phyloP scores from a whole-genome alignment of 352 stramenopile genomes.

The Globisporangium orthogonon region DNA sequence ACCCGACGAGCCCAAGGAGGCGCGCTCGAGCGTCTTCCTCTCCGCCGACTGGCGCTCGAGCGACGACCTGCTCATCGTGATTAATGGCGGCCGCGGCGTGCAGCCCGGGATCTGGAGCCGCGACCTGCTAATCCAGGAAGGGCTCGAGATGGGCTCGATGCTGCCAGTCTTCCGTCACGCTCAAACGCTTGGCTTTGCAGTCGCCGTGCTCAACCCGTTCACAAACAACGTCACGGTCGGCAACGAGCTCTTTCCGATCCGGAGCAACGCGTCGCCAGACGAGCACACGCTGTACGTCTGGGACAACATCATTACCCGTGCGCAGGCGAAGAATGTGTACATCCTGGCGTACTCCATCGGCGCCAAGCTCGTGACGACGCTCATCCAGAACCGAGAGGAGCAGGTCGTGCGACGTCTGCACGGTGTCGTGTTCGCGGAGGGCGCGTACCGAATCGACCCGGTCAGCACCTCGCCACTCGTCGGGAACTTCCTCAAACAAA shows the following conservation, averaged over 20 bases:
- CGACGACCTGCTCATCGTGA: slow-evolving; percentile 55
- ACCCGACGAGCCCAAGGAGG: slow-evolving; percentile 59
- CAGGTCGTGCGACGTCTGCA: slow-evolving; percentile 46
- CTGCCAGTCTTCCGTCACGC: slow-evolving; percentile 56
- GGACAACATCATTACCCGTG: slow-evolving; percentile 64
- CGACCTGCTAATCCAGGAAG: slow-evolving; percentile 69
- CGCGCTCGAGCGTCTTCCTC: slow-evolving; percentile 62
- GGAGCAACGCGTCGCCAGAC: slow-evolving; percentile 47
- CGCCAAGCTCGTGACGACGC: slow-evolving; percentile 57
- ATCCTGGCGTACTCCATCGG: slow-evolving; percentile 68
- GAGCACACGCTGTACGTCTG: slow-evolving; percentile 73
- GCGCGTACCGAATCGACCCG: slow-evolving; percentile 49
- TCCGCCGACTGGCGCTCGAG: slow-evolving; percentile 62
- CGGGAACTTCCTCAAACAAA: slow-evolving; percentile 50
- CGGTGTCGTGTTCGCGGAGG: slow-evolving; percentile 66
- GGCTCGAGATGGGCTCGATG: slow-evolving; percentile 71
- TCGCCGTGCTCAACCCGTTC: slow-evolving; percentile 65
- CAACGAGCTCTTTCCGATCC: slow-evolving; percentile 51
- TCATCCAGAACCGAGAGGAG: slow-evolving; percentile 58
- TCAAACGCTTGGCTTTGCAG: slow-evolving; percentile 32
- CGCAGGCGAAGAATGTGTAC: slow-evolving; percentile 50
- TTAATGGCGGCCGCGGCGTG: slow-evolving; percentile 58
- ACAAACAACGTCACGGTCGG: slow-evolving; percentile 65
- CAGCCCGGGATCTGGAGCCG: slow-evolving; percentile 78
- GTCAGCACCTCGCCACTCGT: slow-evolving; percentile 41